A percentile compares a stretch with the other conserved stretches of the same genome.
These are phyloP conservation scores for Cladosporium velox DNA, from an alignment of 2,329 filamentous ascomycete genomes.

Conservation along the genomic window DNA sequence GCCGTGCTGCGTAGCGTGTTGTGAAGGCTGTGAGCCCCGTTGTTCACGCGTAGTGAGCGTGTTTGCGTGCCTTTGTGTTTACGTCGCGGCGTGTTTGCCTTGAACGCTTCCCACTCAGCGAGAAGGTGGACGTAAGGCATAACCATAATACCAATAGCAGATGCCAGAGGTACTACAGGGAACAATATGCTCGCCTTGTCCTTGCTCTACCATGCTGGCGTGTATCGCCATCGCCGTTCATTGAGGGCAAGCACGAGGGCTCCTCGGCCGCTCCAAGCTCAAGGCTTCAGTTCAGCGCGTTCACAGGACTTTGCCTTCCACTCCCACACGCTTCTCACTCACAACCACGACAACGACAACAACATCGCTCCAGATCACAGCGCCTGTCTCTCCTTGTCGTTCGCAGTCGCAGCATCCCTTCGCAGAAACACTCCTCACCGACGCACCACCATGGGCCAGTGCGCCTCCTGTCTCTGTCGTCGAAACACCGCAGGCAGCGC, in stretches of 20 bases:
- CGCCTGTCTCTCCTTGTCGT: neutral
- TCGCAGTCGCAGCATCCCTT: neutral
- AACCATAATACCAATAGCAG: neutral
- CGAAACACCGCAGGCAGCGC: neutral
- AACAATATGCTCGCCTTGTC: neutral
- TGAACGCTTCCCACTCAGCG: neutral
- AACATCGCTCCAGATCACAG: neutral
- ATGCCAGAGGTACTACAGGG: neutral
- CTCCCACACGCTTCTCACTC: neutral
- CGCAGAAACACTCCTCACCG: neutral
- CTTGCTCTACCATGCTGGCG: neutral
- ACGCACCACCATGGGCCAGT: neutral
- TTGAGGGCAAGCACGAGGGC: neutral
- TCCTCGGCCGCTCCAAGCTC: neutral
- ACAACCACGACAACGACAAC: neutral
- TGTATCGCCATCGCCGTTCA: neutral
- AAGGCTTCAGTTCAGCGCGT: neutral
- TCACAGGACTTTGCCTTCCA: neutral
- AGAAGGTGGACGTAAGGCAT: neutral
- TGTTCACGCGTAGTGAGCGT: neutral
- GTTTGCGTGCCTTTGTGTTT: neutral
- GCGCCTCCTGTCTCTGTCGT: neutral
- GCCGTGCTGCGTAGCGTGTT: neutral
- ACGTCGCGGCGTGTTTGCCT: neutral
- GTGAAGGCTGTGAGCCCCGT: neutral